These are phyloP conservation scores for Colletotrichum sp. DNA, from an alignment of 2,329 filamentous ascomycete species.

Conservation along the genomic window DNA sequence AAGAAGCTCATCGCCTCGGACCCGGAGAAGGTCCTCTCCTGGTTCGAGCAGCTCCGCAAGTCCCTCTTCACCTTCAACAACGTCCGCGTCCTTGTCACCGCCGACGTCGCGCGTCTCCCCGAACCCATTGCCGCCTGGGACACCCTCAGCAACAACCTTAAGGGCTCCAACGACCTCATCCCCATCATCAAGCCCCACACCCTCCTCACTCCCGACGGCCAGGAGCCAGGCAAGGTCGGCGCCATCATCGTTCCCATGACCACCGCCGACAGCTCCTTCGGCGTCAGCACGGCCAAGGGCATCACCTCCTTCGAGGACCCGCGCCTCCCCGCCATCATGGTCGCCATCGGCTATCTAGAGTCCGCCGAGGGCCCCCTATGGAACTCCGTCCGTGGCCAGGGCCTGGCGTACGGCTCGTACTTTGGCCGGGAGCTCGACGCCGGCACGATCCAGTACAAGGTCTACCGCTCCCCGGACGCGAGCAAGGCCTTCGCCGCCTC, in stretches of 20 bases:
- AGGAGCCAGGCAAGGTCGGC: conserved; percentile 73
- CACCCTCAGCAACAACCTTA: conserved; percentile 56
- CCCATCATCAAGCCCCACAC: conserved; percentile 73
- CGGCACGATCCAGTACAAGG: conserved; percentile 80
- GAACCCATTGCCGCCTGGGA: conserved; percentile 84
- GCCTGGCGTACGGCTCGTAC: conserved; percentile 86
- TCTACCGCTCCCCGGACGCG: conserved; percentile 89
- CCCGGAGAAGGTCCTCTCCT: conserved; percentile 74
- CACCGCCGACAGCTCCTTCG: conserved; percentile 90
- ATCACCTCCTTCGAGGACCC: conserved; percentile 78
- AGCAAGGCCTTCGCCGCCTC: conserved; percentile 84
- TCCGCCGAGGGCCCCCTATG: conserved; percentile 93
- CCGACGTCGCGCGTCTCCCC: conserved; percentile 74
- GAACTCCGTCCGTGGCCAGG: conserved; percentile 90
- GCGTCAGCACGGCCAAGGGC: conserved; percentile 75
- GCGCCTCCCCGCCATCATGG: conserved; percentile 80
- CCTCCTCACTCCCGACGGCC: conserved; percentile 77
- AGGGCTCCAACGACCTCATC: conserved; percentile 51
- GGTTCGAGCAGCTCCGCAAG: conserved; percentile 77
- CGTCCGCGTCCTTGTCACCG: conserved; percentile 83
- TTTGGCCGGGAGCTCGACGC: conserved; percentile 80
- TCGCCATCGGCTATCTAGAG: conserved; percentile 90
- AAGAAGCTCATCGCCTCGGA: conserved; percentile 80
- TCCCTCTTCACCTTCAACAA: conserved; percentile 84
- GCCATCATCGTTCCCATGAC: conserved; percentile 88